Percentiles rank a stretch among this genome's conserved stretches.
phyloP scores from a whole-genome alignment of 345 rosid species.

The Fremontodendron californicum region DNA sequence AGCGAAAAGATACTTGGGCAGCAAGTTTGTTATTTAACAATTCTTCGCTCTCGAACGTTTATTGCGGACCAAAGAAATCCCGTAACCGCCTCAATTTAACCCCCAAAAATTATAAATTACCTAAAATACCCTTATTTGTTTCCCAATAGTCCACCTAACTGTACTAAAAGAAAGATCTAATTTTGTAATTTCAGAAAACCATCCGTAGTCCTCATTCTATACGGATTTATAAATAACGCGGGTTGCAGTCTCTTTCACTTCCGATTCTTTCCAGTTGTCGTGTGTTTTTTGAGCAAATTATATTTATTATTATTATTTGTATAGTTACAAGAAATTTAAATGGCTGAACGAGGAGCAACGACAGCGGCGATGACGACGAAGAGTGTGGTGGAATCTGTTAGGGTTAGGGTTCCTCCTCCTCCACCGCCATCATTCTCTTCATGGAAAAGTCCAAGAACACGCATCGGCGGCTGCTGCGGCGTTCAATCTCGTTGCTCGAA shows the following conservation, averaged over 20 bases:
- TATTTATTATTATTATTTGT: too few relatives aligned
- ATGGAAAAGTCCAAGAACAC: background rate
- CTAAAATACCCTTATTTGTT: background rate
- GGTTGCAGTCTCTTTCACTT: background rate
- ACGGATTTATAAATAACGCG: background rate
- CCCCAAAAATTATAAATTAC: too few relatives aligned
- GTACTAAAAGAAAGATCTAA: background rate
- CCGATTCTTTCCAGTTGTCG: background rate
- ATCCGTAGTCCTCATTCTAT: too few relatives aligned
- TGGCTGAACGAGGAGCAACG: too few relatives aligned
- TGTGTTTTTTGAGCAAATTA: too few relatives aligned
- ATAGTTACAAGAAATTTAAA: too few relatives aligned
- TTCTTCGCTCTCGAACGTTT: background rate
- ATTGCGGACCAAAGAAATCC: background rate
- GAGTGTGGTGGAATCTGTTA: slow-evolving; percentile 17
- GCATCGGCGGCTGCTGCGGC: background rate
- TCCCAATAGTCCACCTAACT: background rate
- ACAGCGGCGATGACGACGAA: background rate
- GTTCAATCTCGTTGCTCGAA: background rate
- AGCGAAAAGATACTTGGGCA: background rate
- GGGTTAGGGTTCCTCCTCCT: slow-evolving; percentile 1
- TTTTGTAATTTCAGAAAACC: background rate
- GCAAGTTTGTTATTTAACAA: background rate
- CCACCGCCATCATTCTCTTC: background rate
- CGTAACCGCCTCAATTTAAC: background rate